A percentile compares a stretch with the other conserved stretches of the same genome.
Conservation (phyloP, 2,329 filamentous ascomycete species). For the Botrytis porri region DNA sequence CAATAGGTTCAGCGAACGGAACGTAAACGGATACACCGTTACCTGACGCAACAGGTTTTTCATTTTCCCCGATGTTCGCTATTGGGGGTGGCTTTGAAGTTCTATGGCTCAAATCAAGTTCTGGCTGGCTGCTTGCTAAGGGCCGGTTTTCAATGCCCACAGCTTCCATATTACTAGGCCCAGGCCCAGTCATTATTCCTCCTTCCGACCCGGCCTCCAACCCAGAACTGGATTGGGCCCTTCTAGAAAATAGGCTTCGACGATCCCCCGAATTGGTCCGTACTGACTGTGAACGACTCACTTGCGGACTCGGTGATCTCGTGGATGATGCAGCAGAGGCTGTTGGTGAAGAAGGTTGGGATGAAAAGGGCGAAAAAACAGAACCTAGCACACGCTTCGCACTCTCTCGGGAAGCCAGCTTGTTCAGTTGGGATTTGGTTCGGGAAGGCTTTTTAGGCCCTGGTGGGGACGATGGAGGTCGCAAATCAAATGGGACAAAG, state of each 20-base stretch:
- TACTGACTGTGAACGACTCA: slow-evolving; percentile 25
- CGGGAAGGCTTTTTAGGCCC: slow-evolving; percentile 36
- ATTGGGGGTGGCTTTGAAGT: slow-evolving; percentile 5
- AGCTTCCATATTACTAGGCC: slow-evolving; percentile 21
- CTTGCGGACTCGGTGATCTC: slow-evolving; percentile 30
- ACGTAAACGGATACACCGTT: slow-evolving; percentile 74
- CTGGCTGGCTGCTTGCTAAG: slow-evolving; percentile 3
- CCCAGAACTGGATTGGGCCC: slow-evolving; percentile 21
- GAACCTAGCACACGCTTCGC: slow-evolving; percentile 39
- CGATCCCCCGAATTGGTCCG: slow-evolving; percentile 27
- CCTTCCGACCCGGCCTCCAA: slow-evolving; percentile 16
- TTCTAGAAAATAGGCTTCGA: slow-evolving; percentile 30
- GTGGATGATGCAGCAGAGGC: slow-evolving; percentile 23
- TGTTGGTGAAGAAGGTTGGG: slow-evolving; percentile 20
- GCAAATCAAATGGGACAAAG: slow-evolving; percentile 41
- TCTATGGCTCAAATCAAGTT: slow-evolving; percentile 5
- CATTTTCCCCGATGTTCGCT: slow-evolving; percentile 42
- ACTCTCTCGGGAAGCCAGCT: slow-evolving; percentile 47
- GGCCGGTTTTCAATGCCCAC: neutral
- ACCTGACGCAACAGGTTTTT: slow-evolving; percentile 70
- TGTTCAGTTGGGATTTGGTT: slow-evolving; percentile 39
- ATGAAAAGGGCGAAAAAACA: slow-evolving; percentile 34
- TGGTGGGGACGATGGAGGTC: slow-evolving; percentile 33
- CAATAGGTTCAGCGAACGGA: slow-evolving; percentile 71
- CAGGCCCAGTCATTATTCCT: slow-evolving; percentile 27